These are phyloP conservation scores for Fusarium lateritium DNA, from an alignment of 2,329 filamentous ascomycete genomes.

Conservation along the genomic window DNA sequence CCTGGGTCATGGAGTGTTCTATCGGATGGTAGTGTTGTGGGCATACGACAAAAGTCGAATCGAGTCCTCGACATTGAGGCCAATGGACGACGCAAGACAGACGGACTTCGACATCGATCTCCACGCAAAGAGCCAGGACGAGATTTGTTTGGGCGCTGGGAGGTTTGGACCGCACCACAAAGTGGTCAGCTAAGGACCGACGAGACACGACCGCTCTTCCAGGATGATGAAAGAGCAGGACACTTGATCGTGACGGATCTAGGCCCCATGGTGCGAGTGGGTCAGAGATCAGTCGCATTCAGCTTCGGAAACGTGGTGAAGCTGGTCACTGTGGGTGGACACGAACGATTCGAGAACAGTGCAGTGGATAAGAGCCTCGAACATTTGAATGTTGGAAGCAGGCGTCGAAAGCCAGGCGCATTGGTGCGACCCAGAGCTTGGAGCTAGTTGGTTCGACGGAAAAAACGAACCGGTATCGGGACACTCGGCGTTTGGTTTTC, in stretches of 20 bases:
- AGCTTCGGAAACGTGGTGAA: slow-evolving; percentile 82
- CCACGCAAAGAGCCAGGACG: slow-evolving; percentile 44
- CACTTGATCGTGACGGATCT: slow-evolving; percentile 75
- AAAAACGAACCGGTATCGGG: slow-evolving; percentile 4
- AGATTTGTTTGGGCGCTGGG: slow-evolving; percentile 60
- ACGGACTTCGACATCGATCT: slow-evolving; percentile 52
- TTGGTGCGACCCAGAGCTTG: slow-evolving; percentile 42
- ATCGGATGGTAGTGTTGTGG: slow-evolving; percentile 72
- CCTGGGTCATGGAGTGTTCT: slow-evolving; percentile 77
- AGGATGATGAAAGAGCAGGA: slow-evolving; percentile 59
- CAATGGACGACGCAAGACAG: slow-evolving; percentile 32
- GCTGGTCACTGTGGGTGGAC: slow-evolving; percentile 74
- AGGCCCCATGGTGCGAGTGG: slow-evolving; percentile 75
- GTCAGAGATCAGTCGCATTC: slow-evolving; percentile 76
- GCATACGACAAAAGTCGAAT: slow-evolving; percentile 67
- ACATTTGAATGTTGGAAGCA: slow-evolving; percentile 55
- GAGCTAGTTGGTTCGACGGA: slow-evolving; percentile 33
- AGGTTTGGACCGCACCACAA: slow-evolving; percentile 68
- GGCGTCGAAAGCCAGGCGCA: slow-evolving; percentile 56
- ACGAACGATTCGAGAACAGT: slow-evolving; percentile 72
- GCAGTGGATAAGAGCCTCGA: slow-evolving; percentile 51
- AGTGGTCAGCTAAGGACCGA: slow-evolving; percentile 61
- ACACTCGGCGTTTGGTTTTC: slow-evolving; percentile 15
- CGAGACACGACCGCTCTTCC: slow-evolving; percentile 63
- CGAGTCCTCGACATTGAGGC: slow-evolving; percentile 24